These are phyloP conservation scores for Odontarrhena argentea DNA, from an alignment of 345 rosid species.

Conservation along the genomic window DNA sequence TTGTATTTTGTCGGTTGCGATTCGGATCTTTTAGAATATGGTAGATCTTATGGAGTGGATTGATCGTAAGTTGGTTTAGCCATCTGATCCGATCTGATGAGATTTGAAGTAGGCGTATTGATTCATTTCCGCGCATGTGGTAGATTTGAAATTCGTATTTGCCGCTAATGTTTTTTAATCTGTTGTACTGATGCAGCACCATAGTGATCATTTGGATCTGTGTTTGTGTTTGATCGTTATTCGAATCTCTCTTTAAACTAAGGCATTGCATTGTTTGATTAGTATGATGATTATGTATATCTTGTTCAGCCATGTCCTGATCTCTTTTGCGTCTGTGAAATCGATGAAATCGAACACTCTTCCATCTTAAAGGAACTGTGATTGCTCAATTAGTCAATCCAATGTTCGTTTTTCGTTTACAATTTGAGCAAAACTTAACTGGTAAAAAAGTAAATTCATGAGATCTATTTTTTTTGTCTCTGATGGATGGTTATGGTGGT, in stretches of 20 bases:
- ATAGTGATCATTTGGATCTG: not conserved
- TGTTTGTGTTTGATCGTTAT: not conserved
- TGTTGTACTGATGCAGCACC: not conserved
- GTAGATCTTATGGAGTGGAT: not conserved
- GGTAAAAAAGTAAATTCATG: not conserved
- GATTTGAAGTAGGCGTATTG: not conserved
- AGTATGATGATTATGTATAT: too few relatives aligned
- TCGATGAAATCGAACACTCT: too few relatives aligned
- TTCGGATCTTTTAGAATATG: not conserved
- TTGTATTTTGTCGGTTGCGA: not conserved
- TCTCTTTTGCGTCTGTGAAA: not conserved
- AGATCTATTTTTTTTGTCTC: not conserved
- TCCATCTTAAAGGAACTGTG: too few relatives aligned
- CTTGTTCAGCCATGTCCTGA: not conserved
- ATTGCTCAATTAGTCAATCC: too few relatives aligned
- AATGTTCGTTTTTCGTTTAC: too few relatives aligned
- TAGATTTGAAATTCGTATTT: not conserved
- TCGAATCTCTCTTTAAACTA: not conserved
- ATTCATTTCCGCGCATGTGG: not conserved
- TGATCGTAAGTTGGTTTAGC: not conserved
- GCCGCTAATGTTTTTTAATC: not conserved
- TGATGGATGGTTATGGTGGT: conserved; percentile 11
- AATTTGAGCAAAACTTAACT: too few relatives aligned
- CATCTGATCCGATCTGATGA: not conserved
- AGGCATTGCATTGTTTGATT: not conserved